These are phyloP conservation scores for Adiantum capillusveneris DNA, from an alignment of 75 land plant genomes.

Conservation along the genomic window DNA sequence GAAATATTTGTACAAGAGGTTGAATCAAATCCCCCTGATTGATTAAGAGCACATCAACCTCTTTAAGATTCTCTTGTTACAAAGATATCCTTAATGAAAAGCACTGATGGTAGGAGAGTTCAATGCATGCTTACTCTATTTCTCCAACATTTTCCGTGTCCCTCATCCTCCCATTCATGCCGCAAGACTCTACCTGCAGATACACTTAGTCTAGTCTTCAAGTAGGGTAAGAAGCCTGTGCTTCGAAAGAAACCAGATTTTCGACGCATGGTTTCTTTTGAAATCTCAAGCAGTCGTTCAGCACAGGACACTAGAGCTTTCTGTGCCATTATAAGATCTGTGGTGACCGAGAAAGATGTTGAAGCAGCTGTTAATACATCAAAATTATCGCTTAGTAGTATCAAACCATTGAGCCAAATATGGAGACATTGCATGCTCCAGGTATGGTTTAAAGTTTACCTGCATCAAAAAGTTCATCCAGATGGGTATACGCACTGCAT, in stretches of 20 bases:
- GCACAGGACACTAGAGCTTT: slow-evolving; percentile 47
- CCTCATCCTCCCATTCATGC: slow-evolving; percentile 42
- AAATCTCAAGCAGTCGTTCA: slow-evolving; percentile 16
- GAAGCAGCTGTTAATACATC: slow-evolving; percentile 42
- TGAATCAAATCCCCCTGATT: slow-evolving; percentile 63
- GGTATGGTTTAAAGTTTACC: slow-evolving; percentile 21
- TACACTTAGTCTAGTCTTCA: slow-evolving; percentile 39
- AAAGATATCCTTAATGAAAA: too few species aligned
- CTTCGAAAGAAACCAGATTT: slow-evolving; percentile 8
- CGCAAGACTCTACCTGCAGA: slow-evolving; percentile 58
- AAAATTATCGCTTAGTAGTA: neutral
- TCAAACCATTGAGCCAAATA: neutral
- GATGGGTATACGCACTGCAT: slow-evolving; percentile 49
- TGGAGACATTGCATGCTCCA: neutral
- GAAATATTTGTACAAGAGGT: slow-evolving; percentile 50
- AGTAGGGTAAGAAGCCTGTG: slow-evolving; percentile 22
- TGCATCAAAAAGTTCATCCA: slow-evolving; percentile 47
- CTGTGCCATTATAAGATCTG: slow-evolving; percentile 54
- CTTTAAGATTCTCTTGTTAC: too few species aligned
- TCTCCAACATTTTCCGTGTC: slow-evolving; percentile 36
- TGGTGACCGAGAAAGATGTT: slow-evolving; percentile 42
- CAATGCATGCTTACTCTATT: slow-evolving; percentile 32
- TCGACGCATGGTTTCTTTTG: slow-evolving; percentile 20
- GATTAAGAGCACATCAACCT: neutral
- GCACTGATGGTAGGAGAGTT: neutral